Conservation (phyloP, 2,329 filamentous ascomycete species). For the Xylariaceae sp. region DNA sequence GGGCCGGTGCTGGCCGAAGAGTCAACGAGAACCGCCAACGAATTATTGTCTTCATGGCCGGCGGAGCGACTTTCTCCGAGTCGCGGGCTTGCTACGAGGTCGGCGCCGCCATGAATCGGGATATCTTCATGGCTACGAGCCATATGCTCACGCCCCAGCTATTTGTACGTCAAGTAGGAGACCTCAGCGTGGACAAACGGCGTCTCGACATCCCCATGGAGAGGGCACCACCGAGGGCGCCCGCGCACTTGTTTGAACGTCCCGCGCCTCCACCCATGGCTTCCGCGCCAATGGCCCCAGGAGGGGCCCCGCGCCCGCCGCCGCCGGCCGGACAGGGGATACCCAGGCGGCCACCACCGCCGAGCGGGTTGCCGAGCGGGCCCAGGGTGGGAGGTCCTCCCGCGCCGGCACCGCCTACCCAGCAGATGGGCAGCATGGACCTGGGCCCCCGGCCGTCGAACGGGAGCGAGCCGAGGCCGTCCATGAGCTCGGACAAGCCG, state of each 20-base stretch:
- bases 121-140: constrained; percentile 81
- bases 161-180: constrained; percentile 75
- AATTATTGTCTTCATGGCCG: constrained; percentile 89
- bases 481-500: constrained; percentile 27
- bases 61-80: constrained; percentile 91
- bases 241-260: constrained; percentile 77
- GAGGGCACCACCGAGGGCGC: constrained; percentile 70
- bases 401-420: constrained; percentile 38
- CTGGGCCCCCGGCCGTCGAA: constrained; percentile 29
- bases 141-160: constrained; percentile 87
- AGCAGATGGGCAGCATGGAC: constrained; percentile 49
- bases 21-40: constrained; percentile 78
- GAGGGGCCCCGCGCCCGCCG: constrained; percentile 18
- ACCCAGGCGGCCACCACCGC: constrained; percentile 21
- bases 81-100: constrained; percentile 83
- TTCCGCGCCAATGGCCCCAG: constrained; percentile 18
- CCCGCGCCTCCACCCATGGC: constrained; percentile 40
- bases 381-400: constrained; percentile 18
- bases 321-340: constrained; percentile 22
- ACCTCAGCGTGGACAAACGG: constrained; percentile 68
- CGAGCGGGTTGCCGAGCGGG: constrained; percentile 28
- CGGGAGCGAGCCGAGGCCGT: constrained; percentile 12
- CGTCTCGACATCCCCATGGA: constrained; percentile 76
- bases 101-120: constrained; percentile 61
- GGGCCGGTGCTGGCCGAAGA: constrained; percentile 75